These are phyloP conservation scores for Cokeromyces recurvatus DNA, from an alignment of 371 early-diverging fungal species.

Conservation along the genomic window DNA sequence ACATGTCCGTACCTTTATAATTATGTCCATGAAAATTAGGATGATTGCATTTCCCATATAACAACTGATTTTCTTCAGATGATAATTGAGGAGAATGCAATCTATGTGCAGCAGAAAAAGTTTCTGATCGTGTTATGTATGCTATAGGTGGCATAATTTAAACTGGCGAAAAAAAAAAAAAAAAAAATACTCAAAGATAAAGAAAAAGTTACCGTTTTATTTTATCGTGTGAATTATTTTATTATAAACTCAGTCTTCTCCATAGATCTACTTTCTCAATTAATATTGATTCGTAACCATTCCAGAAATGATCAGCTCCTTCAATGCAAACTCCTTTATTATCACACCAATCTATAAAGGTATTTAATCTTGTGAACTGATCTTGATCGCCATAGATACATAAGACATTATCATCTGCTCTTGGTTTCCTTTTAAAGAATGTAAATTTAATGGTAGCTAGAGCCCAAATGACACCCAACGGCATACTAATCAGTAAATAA, in stretches of 20 bases:
- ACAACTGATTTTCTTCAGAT: constrained; percentile 62
- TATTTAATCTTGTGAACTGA: constrained; percentile 32
- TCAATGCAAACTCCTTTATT: constrained; percentile 4
- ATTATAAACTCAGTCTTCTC: too few relatives aligned
- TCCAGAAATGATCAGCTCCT: constrained; percentile 41
- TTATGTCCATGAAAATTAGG: constrained; percentile 88
- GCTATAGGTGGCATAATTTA: constrained; percentile 44
- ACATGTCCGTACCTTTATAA: constrained; percentile 56
- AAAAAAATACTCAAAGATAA: too few relatives aligned
- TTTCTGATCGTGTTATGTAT: constrained; percentile 71
- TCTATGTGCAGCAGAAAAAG: constrained; percentile 88
- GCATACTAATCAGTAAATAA: constrained; percentile 36
- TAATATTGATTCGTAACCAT: constrained; percentile 13
- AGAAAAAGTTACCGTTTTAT: background rate
- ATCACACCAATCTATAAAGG: constrained; percentile 24
- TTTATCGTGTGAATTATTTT: constrained; percentile 3
- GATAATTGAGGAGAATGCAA: constrained; percentile 70
- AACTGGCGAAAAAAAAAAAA: too few relatives aligned
- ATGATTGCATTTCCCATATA: constrained; percentile 90
- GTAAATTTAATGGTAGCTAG: constrained; percentile 21
- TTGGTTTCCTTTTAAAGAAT: constrained; percentile 23
- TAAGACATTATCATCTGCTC: background rate
- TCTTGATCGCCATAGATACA: constrained; percentile 35
- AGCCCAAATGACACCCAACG: constrained; percentile 39
- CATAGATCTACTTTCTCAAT: too few relatives aligned